Evolutionary conservation across 108 stramenopile species (phyloP).

Genomic region (Cyclotella atomus): DNA sequence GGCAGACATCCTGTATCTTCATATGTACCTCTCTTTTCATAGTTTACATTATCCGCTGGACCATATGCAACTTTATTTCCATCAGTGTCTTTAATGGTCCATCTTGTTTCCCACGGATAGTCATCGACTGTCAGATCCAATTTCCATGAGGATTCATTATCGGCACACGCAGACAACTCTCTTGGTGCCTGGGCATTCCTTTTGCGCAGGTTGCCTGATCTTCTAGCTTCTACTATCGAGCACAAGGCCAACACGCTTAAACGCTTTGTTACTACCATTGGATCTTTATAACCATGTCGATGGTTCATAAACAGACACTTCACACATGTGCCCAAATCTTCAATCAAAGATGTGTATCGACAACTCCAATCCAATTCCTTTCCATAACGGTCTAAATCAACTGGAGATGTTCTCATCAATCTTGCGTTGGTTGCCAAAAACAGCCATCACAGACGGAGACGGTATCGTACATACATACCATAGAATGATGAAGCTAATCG

Average conservation of each 20-base stretch:
- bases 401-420: too few relatives aligned
- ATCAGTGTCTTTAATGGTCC: background rate
- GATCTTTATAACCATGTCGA: too few relatives aligned
- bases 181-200: background rate
- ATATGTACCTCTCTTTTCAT: slow-evolving; percentile 12
- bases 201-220: background rate
- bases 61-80: slow-evolving; percentile 6
- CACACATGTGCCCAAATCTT: too few relatives aligned
- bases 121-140: slow-evolving; percentile 1
- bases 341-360: too few relatives aligned
- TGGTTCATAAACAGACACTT: too few relatives aligned
- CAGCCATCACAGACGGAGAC: too few relatives aligned
- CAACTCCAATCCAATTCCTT: too few relatives aligned
- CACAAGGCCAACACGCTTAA: background rate
- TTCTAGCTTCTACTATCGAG: background rate
- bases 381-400: too few relatives aligned
- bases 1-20: slow-evolving; percentile 6
- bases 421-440: too few relatives aligned
- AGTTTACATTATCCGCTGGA: slow-evolving; percentile 13
- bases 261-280: background rate
- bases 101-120: slow-evolving; percentile 19
- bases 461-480: too few relatives aligned
- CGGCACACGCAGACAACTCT: background rate
- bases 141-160: background rate
- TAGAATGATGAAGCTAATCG: too few relatives aligned